These are phyloP conservation scores for Litchi chinensis DNA, from an alignment of 345 rosid species.

Conservation along the genomic window DNA sequence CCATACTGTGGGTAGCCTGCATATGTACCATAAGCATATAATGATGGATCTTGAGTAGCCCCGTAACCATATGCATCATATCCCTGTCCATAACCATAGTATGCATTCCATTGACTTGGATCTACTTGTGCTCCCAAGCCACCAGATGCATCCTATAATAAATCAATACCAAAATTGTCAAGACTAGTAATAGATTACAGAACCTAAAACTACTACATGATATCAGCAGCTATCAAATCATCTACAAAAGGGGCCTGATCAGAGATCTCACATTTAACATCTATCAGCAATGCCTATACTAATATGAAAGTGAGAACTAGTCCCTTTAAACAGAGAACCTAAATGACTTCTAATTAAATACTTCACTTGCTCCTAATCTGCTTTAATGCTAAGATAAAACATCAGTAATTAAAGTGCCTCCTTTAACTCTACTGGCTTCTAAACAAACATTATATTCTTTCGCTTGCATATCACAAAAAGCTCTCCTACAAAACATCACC, in stretches of 20 bases:
- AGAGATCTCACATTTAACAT: neutral
- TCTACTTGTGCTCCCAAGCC: slow-evolving; percentile 78
- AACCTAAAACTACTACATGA: neutral
- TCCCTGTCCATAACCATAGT: slow-evolving; percentile 94
- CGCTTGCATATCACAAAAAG: neutral
- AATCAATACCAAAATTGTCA: slow-evolving; percentile 29
- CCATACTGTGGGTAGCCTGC: slow-evolving; percentile 89
- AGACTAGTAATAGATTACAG: neutral
- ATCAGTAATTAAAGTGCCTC: neutral
- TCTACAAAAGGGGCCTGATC: neutral
- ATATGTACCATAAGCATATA: slow-evolving; percentile 84
- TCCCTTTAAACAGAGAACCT: neutral
- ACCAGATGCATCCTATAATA: slow-evolving; percentile 58
- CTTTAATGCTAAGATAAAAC: neutral
- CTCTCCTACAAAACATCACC: slow-evolving; percentile 40
- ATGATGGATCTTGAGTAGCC: slow-evolving; percentile 83
- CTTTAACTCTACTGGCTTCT: slow-evolving; percentile 11
- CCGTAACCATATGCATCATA: slow-evolving; percentile 88
- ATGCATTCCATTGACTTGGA: slow-evolving; percentile 84
- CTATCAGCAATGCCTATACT: neutral
- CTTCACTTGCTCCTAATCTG: neutral
- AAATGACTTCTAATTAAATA: neutral
- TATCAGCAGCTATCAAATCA: neutral
- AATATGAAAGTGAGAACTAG: neutral
- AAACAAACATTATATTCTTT: neutral